phyloP scores from a whole-genome alignment of 345 rosid species.

The Aquilaria sinensis region DNA sequence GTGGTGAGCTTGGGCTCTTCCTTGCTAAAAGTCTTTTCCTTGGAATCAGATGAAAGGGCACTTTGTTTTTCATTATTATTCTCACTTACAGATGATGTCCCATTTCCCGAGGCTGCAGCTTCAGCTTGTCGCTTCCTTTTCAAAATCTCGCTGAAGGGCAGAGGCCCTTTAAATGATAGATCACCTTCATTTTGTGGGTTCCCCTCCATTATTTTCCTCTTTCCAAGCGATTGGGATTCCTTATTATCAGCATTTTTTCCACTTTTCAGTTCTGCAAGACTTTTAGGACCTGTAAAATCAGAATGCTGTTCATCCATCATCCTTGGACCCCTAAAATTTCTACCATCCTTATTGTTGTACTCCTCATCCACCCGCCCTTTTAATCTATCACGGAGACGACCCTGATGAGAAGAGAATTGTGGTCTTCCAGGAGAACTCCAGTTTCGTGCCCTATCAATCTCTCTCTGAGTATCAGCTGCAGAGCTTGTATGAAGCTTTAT shows the following conservation, averaged over 20 bases:
- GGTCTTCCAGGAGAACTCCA: slow-evolving; percentile 43
- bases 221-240: slow-evolving; percentile 36
- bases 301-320: slow-evolving; percentile 27
- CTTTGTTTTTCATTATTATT: slow-evolving; percentile 16
- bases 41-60: not conserved
- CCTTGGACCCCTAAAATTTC: slow-evolving; percentile 30
- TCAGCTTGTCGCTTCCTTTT: slow-evolving; percentile 68
- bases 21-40: slow-evolving; percentile 17
- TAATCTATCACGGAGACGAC: slow-evolving; percentile 60
- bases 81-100: slow-evolving; percentile 8
- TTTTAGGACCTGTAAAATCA: slow-evolving; percentile 48
- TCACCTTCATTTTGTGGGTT: slow-evolving; percentile 37
- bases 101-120: slow-evolving; percentile 29
- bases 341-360: slow-evolving; percentile 26
- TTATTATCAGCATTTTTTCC: slow-evolving; percentile 25
- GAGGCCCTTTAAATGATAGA: slow-evolving; percentile 70
- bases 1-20: slow-evolving; percentile 25
- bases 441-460: slow-evolving; percentile 41
- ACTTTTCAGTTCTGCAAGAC: slow-evolving; percentile 58
- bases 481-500: slow-evolving; percentile 66
- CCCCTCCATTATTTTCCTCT: slow-evolving; percentile 44
- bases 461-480: slow-evolving; percentile 35
- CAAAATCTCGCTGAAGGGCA: slow-evolving; percentile 81
- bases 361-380: slow-evolving; percentile 49
- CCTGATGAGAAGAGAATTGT: slow-evolving; percentile 25